Base-by-base conservation (phyloP, 2,329 filamentous ascomycete genomes). In the Paramyrothecium roridum region DNA sequence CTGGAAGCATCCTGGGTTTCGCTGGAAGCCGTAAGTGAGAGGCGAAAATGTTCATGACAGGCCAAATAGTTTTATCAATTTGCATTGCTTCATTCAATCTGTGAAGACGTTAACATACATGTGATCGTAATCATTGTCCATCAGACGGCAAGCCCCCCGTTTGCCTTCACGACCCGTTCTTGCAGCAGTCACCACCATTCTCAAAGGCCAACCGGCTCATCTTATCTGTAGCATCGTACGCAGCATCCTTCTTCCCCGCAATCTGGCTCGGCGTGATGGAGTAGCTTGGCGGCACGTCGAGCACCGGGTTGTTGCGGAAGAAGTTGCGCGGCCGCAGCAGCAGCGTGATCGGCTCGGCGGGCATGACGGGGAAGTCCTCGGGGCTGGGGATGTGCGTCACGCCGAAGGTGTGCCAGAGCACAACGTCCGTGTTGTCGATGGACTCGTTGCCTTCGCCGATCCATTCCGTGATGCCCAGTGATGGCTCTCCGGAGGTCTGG, bases 371-470 rank as follows among this genome's bases (percentile, higher is more conserved):
- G 77, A 91, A 96, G 72, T 96, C 93, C 69, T 97, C 93, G 0
- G 92, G 91, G 0, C 89, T 78, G 0, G 93, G 92, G 77, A 96
- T 93, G 70, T 96, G 93, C 1, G 89, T 93, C 37, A 96, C 80
- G 37, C 93, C 93, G 66, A 96, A 97, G 0, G 91, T 96, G 74
- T 96, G 92, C 92, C 92, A 97, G 17, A 96, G 82, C 1, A 97
- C 92, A 30, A 96, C 76, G 68, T 97, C 90, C 1, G 86, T 90
- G 76, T 96, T 89, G 54, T 89, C 89, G 61, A 96, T 86, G 23
- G 77, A 82, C 55, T 82, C 84, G 48, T 75, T 76, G 13, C 89
- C 86, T 57, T 91, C 84, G 22, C 84, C 85, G 62, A 95, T 88
- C 91, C 90, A 93, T 61, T 86, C 80, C 0, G 89, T 87, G 2